Percentiles rank a stretch among this genome's conserved stretches.
These are phyloP conservation scores for Fimicolochytrium jonesii DNA, from an alignment of 192 early-diverging fungal species.

Conservation along the genomic window DNA sequence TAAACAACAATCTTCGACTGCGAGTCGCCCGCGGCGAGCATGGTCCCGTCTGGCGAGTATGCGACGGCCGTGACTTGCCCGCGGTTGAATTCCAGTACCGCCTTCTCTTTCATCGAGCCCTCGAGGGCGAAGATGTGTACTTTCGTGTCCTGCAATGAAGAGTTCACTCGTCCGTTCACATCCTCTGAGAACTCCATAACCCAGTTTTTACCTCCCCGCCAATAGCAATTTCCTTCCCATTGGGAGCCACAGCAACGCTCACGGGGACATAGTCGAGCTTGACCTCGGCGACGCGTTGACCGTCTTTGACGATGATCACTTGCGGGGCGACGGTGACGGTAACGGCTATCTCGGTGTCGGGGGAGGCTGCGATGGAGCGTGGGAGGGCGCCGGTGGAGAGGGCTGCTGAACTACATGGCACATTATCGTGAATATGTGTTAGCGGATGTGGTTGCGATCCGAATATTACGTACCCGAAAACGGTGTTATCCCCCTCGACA, in stretches of 20 bases:
- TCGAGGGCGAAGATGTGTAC: conserved; percentile 61
- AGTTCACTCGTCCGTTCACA: too few relatives aligned
- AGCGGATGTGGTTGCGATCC: too few relatives aligned
- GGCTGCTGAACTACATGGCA: background rate
- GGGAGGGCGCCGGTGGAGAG: conserved; percentile 48
- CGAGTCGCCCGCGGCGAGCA: conserved; percentile 79
- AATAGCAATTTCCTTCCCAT: conserved; percentile 52
- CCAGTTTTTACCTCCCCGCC: conserved; percentile 67
- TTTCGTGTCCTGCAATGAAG: conserved; percentile 60
- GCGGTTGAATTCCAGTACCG: conserved; percentile 42
- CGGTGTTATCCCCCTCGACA: conserved; percentile 6
- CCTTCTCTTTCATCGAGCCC: conserved; percentile 24
- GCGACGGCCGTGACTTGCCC: conserved; percentile 76
- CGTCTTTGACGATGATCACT: conserved; percentile 48
- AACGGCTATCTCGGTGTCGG: conserved; percentile 46
- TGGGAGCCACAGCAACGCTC: conserved; percentile 50
- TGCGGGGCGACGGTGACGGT: conserved; percentile 51
- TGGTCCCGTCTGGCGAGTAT: conserved; percentile 66
- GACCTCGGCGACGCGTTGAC: conserved; percentile 33
- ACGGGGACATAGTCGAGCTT: conserved; percentile 46
- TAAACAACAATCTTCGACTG: conserved; percentile 76
- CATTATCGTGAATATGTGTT: too few relatives aligned
- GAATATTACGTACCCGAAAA: conserved; percentile 45
- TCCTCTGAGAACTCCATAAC: too few relatives aligned
- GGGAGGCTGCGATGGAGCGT: conserved; percentile 46